Conservation (phyloP, 176 grass and related monocot species). For the Chrysopogon serrulatus region DNA sequence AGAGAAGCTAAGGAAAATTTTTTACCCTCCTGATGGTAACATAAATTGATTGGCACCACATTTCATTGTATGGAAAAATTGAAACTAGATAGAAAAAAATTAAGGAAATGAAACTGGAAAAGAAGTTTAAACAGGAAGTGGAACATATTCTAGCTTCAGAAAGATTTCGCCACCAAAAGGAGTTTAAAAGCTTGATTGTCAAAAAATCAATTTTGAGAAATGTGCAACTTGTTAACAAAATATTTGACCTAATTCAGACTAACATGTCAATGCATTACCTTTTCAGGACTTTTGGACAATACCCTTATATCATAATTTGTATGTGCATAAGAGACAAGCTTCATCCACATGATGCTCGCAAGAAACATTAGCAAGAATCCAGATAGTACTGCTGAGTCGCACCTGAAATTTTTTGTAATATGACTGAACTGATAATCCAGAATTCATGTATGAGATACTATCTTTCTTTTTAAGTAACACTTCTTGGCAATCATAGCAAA, state of each 20-base stretch:
- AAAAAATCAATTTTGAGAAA: neutral
- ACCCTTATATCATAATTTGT: constrained; percentile 95
- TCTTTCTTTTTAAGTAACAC: neutral
- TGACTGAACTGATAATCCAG: constrained; percentile 5
- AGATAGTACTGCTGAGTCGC: constrained; percentile 84
- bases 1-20: constrained; percentile 9
- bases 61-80: neutral
- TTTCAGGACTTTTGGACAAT: constrained; percentile 62
- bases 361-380: constrained; percentile 85
- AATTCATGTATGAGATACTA: neutral
- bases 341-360: constrained; percentile 91
- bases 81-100: neutral
- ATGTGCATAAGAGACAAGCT: constrained; percentile 96
- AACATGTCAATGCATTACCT: constrained; percentile 42
- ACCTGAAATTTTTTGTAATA: constrained; percentile 48
- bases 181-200: neutral
- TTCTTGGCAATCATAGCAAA: neutral
- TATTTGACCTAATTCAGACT: neutral
- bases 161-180: neutral
- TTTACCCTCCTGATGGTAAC: neutral
- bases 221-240: neutral
- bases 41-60: neutral
- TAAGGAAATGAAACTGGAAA: neutral
- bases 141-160: neutral
- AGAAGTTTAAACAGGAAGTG: neutral